Base-by-base conservation (phyloP, 495 filamentous ascomycete genomes). In the Penicillium daleae region DNA sequence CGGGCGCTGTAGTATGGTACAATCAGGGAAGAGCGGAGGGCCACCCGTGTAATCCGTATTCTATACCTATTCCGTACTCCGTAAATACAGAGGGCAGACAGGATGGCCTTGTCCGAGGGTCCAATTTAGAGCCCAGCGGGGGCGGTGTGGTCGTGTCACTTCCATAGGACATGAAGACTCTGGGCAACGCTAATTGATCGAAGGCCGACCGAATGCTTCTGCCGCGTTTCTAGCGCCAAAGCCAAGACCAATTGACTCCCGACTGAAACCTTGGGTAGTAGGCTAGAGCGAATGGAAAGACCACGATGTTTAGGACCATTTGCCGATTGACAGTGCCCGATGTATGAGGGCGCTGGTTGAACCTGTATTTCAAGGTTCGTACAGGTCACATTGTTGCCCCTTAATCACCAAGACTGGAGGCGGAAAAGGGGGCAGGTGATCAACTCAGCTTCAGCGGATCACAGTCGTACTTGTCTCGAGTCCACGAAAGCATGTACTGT, bases 151-250 rank as follows among this genome's bases (percentile, higher is more conserved):
- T 57, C 50, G 56, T 52, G 49, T 39, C 29, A 21, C 46, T 44
- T n/a, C 24, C 26, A 32, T 57, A 56, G 42, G 59, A 53, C 52
- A 32, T 54, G 52, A 57, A 51, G 51, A 64, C 44, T 64, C 37
- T 61, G 39, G 39, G 21, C 39, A 52, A 59, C 66, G 66, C 66
- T 68, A 68, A 66, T 60, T 63, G 63, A 64, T 62, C 52, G 50
- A 66, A 66, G 60, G 21, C 49, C 37, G 60, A 39, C 65, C 56
- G 55, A 66, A 68, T 66, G 65, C 69, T 75, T 76, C 70, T 74
- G 67, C 64, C 63, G 66, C 66, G 64, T 60, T 76, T 76, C 72
- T 76, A 76, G 74, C 68, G 74, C 61, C 68, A 44, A 69, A 71
- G 68, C 71, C 65, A 74, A 76, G 71, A 71, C 62, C 57, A 63